A percentile compares a stretch with the other conserved stretches of the same genome.
These are phyloP conservation scores for Phialophora verrucosa DNA, from an alignment of 2,329 filamentous ascomycete species.

Conservation along the genomic window DNA sequence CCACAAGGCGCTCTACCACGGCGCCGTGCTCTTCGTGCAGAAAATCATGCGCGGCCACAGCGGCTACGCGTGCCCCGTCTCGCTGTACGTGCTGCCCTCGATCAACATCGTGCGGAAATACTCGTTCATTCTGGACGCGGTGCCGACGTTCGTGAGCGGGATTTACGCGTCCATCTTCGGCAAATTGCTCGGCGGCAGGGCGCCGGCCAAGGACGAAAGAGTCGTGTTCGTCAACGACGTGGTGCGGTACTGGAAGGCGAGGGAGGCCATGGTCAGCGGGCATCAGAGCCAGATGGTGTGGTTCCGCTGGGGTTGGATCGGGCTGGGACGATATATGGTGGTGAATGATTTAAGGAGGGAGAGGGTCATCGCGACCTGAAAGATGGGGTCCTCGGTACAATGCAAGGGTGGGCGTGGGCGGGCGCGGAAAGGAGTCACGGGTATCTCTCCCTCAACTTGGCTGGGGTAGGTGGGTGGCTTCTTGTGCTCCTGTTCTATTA, in stretches of 20 bases:
- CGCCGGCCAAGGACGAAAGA: conserved; percentile 54
- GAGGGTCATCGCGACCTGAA: conserved; percentile 47
- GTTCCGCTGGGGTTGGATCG: conserved; percentile 97
- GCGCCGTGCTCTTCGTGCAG: conserved; percentile 74
- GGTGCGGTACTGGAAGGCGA: conserved; percentile 68
- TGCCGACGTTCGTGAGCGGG: conserved; percentile 69
- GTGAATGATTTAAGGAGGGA: conserved; percentile 81
- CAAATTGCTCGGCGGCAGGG: conserved; percentile 25
- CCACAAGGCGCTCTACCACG: conserved; percentile 86
- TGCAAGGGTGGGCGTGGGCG: background rate
- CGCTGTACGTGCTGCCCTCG: conserved; percentile 81
- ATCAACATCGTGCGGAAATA: conserved; percentile 82
- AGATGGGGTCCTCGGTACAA: background rate
- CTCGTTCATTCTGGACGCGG: conserved; percentile 73
- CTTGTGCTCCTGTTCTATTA: background rate
- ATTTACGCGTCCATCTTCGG: conserved; percentile 49
- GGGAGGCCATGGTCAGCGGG: conserved; percentile 84
- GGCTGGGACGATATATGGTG: conserved; percentile 89
- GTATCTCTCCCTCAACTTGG: background rate
- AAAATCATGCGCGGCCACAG: conserved; percentile 66
- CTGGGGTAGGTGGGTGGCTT: background rate
- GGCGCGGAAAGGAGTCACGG: background rate
- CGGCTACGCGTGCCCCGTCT: conserved; percentile 74
- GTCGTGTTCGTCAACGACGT: conserved; percentile 76
- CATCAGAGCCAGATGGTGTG: conserved; percentile 98